Evolutionary conservation across 1,139 yeast genomes (phyloP), one percentile per base, ranked within the genome.

Genomic region (Eremothecium gossypii): DNA sequence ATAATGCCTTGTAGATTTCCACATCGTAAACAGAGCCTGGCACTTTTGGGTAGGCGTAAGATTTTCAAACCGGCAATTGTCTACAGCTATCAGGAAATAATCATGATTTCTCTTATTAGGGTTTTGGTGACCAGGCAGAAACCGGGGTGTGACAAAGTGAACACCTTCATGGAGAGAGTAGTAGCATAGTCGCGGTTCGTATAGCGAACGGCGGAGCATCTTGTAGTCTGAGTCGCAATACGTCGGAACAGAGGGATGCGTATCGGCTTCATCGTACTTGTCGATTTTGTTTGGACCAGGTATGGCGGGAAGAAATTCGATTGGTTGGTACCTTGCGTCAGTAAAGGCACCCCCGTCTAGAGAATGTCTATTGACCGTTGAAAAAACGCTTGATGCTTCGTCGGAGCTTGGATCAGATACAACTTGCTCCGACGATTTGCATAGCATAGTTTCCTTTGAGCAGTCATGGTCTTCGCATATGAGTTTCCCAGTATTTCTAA

Each of bases 301-400:
- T 10, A 20, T 10, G 10, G 37, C n/a, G n/a, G 37, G 37, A 17
- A 34, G 10, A 14, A 34, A 34, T 23, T 34, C 37, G n/a, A 34
- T 34, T 14, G 37, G 37, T 8, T 34, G 37, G 37, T 34, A 34
- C 29, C 37, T 34, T 11, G 37, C 27, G 29, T 34, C 37, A 10
- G 37, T 34, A 8, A 34, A 34, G 9, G 37, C 14, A 11, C 37
- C 37, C 3, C 37, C 37, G 20, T 34, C 37, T 10, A 34, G 8
- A 34, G 37, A 34, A 10, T 20, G 37, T 23, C 37, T 17, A n/a
- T 34, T 34, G 9, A 34, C 37, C 11, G n/a, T 10, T 10, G 37
- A 34, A 14, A 34, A 34, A 7, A 34, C 29, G 27, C 37, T 34
- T n/a, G 29, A 9, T 4, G 37, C 20, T 10, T n/a, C 27, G 13